These are phyloP conservation scores for Citrus maxima DNA, from an alignment of 345 rosid species.

Conservation along the genomic window DNA sequence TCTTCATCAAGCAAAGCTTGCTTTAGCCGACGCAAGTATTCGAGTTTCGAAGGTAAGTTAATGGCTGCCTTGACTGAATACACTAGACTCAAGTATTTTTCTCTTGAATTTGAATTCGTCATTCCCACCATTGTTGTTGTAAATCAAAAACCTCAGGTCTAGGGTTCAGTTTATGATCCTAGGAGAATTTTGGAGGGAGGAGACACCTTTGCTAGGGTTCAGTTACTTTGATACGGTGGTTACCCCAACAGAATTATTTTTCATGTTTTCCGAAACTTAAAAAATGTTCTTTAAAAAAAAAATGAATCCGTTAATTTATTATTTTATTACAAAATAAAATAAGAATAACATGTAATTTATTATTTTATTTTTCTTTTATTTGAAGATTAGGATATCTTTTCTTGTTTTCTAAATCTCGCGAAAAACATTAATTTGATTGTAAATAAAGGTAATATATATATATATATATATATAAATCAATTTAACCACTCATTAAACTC, in stretches of 20 bases:
- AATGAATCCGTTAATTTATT: neutral
- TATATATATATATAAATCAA: too few relatives aligned
- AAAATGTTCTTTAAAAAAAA: too few relatives aligned
- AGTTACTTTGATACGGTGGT: neutral
- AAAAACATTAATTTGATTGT: too few relatives aligned
- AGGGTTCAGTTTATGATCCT: neutral
- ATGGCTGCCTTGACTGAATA: constrained; percentile 52
- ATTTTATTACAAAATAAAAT: too few relatives aligned
- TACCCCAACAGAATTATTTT: neutral
- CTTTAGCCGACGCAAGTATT: constrained; percentile 52
- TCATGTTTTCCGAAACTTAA: neutral
- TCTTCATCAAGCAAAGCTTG: constrained; percentile 45
- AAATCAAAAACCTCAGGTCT: constrained; percentile 2
- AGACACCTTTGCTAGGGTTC: neutral
- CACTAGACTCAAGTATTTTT: constrained; percentile 49
- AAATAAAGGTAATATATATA: too few relatives aligned
- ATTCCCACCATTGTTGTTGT: constrained; percentile 45
- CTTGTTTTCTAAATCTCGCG: too few relatives aligned
- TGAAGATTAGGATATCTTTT: too few relatives aligned
- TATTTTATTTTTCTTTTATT: too few relatives aligned
- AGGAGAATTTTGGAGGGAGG: constrained; percentile 16
- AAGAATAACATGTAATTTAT: too few relatives aligned
- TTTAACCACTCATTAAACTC: too few relatives aligned
- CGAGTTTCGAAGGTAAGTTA: constrained; percentile 67
- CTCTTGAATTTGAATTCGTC: constrained; percentile 46